Conservation (phyloP, 2,329 filamentous ascomycete species). For the Botrytis hyacinthi region DNA sequence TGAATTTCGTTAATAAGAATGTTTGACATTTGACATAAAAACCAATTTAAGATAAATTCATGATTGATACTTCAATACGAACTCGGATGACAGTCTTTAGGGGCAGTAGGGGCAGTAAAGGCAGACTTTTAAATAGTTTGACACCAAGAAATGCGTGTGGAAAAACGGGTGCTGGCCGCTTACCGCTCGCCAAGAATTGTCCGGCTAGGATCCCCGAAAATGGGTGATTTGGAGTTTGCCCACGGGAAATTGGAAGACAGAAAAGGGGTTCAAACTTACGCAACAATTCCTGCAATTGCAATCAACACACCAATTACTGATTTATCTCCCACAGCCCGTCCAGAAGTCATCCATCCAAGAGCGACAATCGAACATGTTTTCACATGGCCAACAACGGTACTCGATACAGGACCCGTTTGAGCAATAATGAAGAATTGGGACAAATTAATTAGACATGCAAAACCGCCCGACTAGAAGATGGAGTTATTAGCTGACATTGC, state of each 20-base stretch:
- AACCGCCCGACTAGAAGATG: constrained; percentile 54
- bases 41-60: background rate
- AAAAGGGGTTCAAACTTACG: constrained; percentile 43
- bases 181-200: constrained; percentile 4
- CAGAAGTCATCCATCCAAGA: constrained; percentile 58
- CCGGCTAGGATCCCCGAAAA: constrained; percentile 1
- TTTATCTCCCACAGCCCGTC: constrained; percentile 55
- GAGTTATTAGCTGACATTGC: constrained; percentile 24
- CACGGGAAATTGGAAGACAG: background rate
- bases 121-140: background rate
- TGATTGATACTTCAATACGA: constrained; percentile 1
- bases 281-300: constrained; percentile 56
- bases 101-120: too few species aligned
- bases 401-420: constrained; percentile 61
- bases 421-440: constrained; percentile 63
- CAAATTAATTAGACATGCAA: constrained; percentile 65
- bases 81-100: background rate
- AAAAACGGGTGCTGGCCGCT: background rate
- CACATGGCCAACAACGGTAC: constrained; percentile 63
- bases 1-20: background rate
- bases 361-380: constrained; percentile 66
- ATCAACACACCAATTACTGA: constrained; percentile 54
- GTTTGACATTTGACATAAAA: background rate
- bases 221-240: background rate
- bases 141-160: background rate